A percentile compares a stretch with the other conserved stretches of the same genome.
Conservation (phyloP, 2,329 filamentous ascomycete genomes). For the Sporothrix variecibatus region DNA sequence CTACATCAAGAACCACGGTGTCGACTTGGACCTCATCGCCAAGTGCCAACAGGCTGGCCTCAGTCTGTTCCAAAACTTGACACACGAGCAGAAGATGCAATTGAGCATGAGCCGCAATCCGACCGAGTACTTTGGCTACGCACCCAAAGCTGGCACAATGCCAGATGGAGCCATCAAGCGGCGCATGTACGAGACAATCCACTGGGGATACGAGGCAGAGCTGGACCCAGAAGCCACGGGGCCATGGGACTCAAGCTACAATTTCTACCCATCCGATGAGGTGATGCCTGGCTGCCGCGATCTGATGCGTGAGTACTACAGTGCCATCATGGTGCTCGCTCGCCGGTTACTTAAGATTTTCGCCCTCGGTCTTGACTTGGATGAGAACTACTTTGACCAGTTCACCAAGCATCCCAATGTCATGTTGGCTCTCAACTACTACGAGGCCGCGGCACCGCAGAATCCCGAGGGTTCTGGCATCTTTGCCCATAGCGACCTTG, state of each 20-base stretch:
- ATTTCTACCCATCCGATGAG: background rate
- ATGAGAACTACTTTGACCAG: background rate
- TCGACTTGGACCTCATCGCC: background rate
- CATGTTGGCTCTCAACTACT: background rate
- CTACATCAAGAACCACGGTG: slow-evolving; percentile 7
- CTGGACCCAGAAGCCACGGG: background rate
- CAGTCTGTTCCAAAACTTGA: background rate
- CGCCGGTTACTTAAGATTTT: background rate
- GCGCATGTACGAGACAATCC: slow-evolving; percentile 5
- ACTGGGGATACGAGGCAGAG: background rate
- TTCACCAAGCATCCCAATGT: slow-evolving; percentile 5
- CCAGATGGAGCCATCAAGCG: background rate
- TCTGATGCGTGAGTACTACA: background rate
- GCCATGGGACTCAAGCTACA: background rate
- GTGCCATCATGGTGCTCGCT: background rate
- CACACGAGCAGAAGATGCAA: slow-evolving; percentile 2
- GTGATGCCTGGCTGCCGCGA: background rate
- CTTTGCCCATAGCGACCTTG: background rate
- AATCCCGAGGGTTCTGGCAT: background rate
- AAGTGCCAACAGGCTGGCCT: slow-evolving; percentile 1
- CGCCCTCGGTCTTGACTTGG: background rate
- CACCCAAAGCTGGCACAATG: background rate
- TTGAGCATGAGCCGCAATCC: slow-evolving; percentile 3
- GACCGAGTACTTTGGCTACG: background rate
- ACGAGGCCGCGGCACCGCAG: background rate